Conservation (phyloP, 768 basidiomycete species). For the Suillus cothurnatus region DNA sequence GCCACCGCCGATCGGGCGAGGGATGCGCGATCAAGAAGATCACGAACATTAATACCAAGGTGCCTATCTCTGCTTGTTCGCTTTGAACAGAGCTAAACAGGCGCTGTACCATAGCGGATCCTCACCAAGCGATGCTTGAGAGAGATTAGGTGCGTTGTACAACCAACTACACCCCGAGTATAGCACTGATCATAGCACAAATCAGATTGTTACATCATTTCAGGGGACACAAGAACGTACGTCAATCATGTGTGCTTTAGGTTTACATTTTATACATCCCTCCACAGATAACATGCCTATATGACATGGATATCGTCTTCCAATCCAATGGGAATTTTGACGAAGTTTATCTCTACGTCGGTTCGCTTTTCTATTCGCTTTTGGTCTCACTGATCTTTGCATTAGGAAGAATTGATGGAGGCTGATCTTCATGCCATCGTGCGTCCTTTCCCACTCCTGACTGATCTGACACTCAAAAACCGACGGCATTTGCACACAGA, state of each 20-base stretch:
- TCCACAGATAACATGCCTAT: conserved; percentile 87
- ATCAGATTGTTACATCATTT: conserved; percentile 92
- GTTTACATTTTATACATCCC: conserved; percentile 15
- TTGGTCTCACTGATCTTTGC: conserved; percentile 7
- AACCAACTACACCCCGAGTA: neutral
- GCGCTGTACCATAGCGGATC: conserved; percentile 62
- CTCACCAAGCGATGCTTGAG: conserved; percentile 95
- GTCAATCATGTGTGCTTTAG: conserved; percentile 24
- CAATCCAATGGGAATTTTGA: conserved; percentile 91
- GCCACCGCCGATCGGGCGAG: conserved; percentile 80
- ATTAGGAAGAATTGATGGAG: conserved; percentile 98
- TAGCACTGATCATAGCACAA: conserved; percentile 14
- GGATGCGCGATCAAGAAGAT: conserved; percentile 97
- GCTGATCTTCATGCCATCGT: conserved; percentile 99
- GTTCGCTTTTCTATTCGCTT: conserved; percentile 27
- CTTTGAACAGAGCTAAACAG: conserved; percentile 15
- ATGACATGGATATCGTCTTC: conserved; percentile 98
- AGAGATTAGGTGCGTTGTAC: conserved; percentile 76
- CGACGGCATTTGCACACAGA: conserved; percentile 42
- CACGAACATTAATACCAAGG: conserved; percentile 91
- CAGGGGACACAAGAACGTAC: conserved; percentile 97
- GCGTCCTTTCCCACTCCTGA: conserved; percentile 25
- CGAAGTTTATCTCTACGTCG: conserved; percentile 91
- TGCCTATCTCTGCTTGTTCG: conserved; percentile 26
- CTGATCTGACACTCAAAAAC: neutral